phyloP scores from a whole-genome alignment of 805 yeast species.

The Peterozyma xylosa region DNA sequence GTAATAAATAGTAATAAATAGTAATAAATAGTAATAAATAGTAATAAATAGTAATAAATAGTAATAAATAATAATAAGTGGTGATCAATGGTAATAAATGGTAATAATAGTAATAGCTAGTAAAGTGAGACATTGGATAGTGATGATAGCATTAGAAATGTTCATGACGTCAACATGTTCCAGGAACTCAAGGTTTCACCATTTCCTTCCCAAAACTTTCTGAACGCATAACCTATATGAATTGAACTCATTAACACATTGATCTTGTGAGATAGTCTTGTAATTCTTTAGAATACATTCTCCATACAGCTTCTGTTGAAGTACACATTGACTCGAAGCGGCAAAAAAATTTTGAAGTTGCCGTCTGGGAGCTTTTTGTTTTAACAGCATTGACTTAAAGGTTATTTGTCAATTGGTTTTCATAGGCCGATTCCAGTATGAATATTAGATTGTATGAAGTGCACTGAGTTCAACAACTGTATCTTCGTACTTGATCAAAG shows the following conservation, averaged over 20 bases:
- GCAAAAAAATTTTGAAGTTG: slow-evolving; percentile 5
- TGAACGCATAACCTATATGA: slow-evolving; percentile 44
- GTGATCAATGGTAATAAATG: too few relatives aligned
- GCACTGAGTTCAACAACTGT: neutral
- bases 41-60: too few relatives aligned
- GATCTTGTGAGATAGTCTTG: slow-evolving; percentile 40
- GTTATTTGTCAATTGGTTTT: neutral
- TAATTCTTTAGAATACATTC: slow-evolving; percentile 45
- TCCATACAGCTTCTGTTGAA: slow-evolving; percentile 34
- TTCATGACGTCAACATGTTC: neutral
- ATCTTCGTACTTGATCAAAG: neutral
- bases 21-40: too few relatives aligned
- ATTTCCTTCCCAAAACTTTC: slow-evolving; percentile 22
- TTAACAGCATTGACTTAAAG: neutral
- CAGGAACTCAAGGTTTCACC: slow-evolving; percentile 9
- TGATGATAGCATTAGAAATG: neutral
- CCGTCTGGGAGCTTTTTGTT: neutral
- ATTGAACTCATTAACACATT: slow-evolving; percentile 44
- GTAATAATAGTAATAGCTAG: too few relatives aligned
- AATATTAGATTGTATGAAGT: neutral
- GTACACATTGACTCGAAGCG: slow-evolving; percentile 2
- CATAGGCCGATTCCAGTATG: neutral
- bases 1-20: neutral
- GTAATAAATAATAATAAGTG: too few relatives aligned
- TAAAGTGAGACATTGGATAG: neutral